A percentile compares a stretch with the other conserved stretches of the same genome.
Evolutionary conservation across 1,284 basidiomycete species (phyloP).

Genomic region (Mycena sp.): DNA sequence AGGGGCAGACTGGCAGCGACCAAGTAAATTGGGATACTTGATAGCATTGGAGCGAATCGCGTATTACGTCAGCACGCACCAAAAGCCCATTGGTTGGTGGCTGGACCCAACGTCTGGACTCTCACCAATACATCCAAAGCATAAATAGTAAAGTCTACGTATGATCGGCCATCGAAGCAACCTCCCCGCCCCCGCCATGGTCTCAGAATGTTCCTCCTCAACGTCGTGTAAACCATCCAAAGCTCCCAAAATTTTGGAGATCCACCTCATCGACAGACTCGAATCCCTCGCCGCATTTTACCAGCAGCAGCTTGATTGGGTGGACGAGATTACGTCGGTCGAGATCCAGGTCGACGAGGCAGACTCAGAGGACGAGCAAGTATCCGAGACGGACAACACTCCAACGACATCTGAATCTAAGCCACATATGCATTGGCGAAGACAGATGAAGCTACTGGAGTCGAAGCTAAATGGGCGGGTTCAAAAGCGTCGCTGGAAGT

Average conservation of each 20-base stretch:
- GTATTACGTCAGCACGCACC: too few relatives aligned
- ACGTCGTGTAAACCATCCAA: neutral
- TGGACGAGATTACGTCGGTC: conserved; percentile 7
- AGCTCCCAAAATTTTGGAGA: neutral
- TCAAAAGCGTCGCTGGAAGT: conserved; percentile 5
- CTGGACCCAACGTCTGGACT: too few relatives aligned
- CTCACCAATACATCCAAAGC: too few relatives aligned
- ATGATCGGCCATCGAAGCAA: too few relatives aligned
- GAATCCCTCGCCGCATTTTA: conserved; percentile 21
- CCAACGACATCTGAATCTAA: neutral
- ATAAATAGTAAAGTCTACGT: too few relatives aligned
- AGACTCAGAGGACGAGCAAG: conserved; percentile 22
- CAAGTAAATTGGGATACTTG: too few relatives aligned
- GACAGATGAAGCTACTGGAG: conserved; percentile 27
- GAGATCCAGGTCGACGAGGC: conserved; percentile 1
- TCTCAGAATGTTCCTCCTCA: too few relatives aligned
- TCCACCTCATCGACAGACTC: conserved; percentile 22
- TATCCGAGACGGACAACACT: conserved; percentile 12
- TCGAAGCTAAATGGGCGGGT: conserved; percentile 22
- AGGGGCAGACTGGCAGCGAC: conserved; percentile 28
- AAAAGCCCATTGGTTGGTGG: too few relatives aligned
- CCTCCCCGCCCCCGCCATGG: too few relatives aligned
- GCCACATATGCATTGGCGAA: conserved; percentile 25
- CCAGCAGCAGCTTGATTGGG: conserved; percentile 23
- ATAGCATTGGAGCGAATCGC: too few relatives aligned